Base-by-base conservation (phyloP, 495 filamentous ascomycete genomes). In the Poronia punctata region DNA sequence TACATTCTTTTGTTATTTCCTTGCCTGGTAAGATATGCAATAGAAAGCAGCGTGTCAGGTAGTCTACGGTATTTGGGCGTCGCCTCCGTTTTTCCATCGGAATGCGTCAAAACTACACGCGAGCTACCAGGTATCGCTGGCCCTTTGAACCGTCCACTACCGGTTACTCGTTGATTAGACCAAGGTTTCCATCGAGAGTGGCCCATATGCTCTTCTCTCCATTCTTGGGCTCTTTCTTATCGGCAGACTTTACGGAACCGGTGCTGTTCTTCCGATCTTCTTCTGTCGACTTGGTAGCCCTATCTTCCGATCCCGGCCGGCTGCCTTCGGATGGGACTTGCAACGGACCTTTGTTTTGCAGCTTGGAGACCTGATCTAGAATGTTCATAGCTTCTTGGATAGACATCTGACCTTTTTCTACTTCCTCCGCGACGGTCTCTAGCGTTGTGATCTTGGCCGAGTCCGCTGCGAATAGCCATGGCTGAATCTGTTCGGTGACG, bases 391-490 rank as follows among this genome's bases (percentile, higher is more conserved):
- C 61, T 4, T 56, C 56, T 15, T 67, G 62, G 0, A 74, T 49
- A 2, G 64, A 62, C 1, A 68, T 36, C 32, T 74, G 65, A 0
- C 66, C 71, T 35, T 64, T 61, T 21, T 67, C 67, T 4, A 67
- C 65, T 21, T 68, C 70, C 31, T 74, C 67, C 7, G 66, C 67
- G 8, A 70, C 67, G 1, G 57, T 53, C 38, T 73, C 68, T 5
- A 73, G 54, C 1, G 62, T 69, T 1, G 59, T 48, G 22, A 73
- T 70, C 45, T 71, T 71, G 45, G 69, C 69, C 2, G 64, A 61
- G 29, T 71, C 60, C 0, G 70, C 65, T 0, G 74, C 70, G 38
- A 62, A 67, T 10, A 70, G 66, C 72, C 72, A 78, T 4, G 63
- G 64, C 38, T 61, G 59, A 35, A 71, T 57, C 25, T 61, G 55